phyloP scores from a whole-genome alignment of 2,329 filamentous ascomycete genomes.

The Coniochaeta prunicola region DNA sequence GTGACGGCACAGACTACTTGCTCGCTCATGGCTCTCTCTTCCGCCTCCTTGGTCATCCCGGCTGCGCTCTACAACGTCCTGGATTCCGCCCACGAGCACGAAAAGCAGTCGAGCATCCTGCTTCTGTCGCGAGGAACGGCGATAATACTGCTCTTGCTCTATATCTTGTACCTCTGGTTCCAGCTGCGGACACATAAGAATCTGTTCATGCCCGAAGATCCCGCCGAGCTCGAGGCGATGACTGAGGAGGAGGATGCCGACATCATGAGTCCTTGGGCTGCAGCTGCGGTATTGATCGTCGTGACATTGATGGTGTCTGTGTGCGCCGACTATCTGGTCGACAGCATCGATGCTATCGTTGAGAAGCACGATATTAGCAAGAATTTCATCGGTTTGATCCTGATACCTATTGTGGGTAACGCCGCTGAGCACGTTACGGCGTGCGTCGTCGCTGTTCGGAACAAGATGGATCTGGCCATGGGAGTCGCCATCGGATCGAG shows the following conservation, averaged over 20 bases:
- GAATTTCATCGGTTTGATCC: slow-evolving; percentile 72
- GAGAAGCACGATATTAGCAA: slow-evolving; percentile 65
- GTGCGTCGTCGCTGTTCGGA: slow-evolving; percentile 68
- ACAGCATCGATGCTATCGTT: slow-evolving; percentile 67
- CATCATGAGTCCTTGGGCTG: slow-evolving; percentile 56
- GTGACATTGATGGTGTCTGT: slow-evolving; percentile 64
- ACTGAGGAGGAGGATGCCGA: slow-evolving; percentile 31
- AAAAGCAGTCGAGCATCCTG: slow-evolving; percentile 51
- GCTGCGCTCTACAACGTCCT: slow-evolving; percentile 67
- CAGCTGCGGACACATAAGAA: slow-evolving; percentile 68
- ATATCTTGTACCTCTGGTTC: slow-evolving; percentile 71
- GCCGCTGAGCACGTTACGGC: slow-evolving; percentile 78
- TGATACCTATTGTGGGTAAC: slow-evolving; percentile 75
- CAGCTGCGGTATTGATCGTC: slow-evolving; percentile 57
- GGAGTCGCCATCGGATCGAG: slow-evolving; percentile 76
- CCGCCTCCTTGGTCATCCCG: slow-evolving; percentile 72
- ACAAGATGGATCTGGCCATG: slow-evolving; percentile 72
- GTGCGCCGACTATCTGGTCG: slow-evolving; percentile 72
- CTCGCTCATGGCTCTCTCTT: slow-evolving; percentile 68
- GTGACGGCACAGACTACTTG: slow-evolving; percentile 72
- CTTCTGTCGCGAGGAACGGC: slow-evolving; percentile 69
- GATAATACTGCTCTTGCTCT: slow-evolving; percentile 67
- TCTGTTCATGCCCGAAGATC: slow-evolving; percentile 56
- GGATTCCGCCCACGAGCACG: slow-evolving; percentile 31
- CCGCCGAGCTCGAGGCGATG: slow-evolving; percentile 25